Evolutionary conservation across 2,329 filamentous ascomycete species (phyloP).

Genomic region (Fusarium torulosum): DNA sequence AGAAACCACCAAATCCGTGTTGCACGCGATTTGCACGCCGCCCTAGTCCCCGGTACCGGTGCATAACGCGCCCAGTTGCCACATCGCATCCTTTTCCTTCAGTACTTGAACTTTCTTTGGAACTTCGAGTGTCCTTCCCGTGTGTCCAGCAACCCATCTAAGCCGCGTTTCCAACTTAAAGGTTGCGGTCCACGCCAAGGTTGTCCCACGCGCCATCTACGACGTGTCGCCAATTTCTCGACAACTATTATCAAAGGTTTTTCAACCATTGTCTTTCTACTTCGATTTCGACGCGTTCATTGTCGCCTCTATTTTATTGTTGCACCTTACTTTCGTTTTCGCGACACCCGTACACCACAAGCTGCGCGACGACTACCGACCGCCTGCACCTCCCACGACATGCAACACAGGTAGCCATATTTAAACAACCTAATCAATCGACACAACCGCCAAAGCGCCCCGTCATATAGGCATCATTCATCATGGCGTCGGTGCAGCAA

Average conservation of each 20-base stretch:
- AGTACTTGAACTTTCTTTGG: conserved; percentile 45
- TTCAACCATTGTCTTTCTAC: conserved; percentile 33
- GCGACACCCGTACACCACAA: conserved; percentile 40
- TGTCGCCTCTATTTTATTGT: conserved; percentile 33
- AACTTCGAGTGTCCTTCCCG: conserved; percentile 42
- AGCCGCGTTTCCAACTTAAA: conserved; percentile 44
- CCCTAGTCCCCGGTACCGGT: conserved; percentile 56
- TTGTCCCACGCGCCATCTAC: conserved; percentile 48
- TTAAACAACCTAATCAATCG: conserved; percentile 43
- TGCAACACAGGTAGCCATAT: conserved; percentile 53
- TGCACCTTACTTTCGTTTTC: conserved; percentile 41
- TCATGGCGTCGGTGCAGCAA: conserved; percentile 85
- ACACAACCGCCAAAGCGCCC: conserved; percentile 43
- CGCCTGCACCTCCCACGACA: conserved; percentile 52
- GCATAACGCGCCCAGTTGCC: conserved; percentile 57
- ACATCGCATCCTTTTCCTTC: conserved; percentile 60
- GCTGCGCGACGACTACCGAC: conserved; percentile 42
- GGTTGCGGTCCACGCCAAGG: conserved; percentile 39
- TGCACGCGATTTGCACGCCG: conserved; percentile 67
- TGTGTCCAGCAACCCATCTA: conserved; percentile 35
- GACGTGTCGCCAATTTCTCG: conserved; percentile 46
- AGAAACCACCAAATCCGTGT: conserved; percentile 65
- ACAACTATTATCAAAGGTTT: conserved; percentile 36
- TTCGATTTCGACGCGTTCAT: conserved; percentile 48
- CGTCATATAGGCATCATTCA: conserved; percentile 50